Evolutionary conservation across 768 basidiomycete species (phyloP).

Genomic region (Suillus cothurnatus): DNA sequence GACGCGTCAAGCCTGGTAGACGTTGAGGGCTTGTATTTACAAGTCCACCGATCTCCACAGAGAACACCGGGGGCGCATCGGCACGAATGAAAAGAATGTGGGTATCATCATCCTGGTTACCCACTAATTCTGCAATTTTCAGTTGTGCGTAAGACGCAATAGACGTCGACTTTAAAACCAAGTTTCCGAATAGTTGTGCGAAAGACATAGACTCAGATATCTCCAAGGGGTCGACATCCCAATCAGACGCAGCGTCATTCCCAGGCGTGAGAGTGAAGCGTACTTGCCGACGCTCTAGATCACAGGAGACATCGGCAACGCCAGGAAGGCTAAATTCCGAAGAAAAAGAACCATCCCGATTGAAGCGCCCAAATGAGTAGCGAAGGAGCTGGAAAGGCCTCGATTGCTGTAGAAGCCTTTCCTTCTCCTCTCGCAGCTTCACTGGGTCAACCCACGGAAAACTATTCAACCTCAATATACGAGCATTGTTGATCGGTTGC

Average conservation of each 20-base stretch:
- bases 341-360: conserved; percentile 36
- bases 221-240: too few relatives aligned
- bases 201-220: too few relatives aligned
- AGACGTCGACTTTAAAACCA: too few relatives aligned
- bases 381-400: conserved; percentile 24
- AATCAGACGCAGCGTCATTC: too few relatives aligned
- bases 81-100: conserved; percentile 35
- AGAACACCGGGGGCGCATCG: conserved; percentile 34
- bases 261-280: conserved; percentile 30
- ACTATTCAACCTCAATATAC: conserved; percentile 25
- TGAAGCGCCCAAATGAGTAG: conserved; percentile 40
- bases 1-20: conserved; percentile 28
- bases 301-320: conserved; percentile 36
- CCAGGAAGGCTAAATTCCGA: conserved; percentile 31
- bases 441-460: conserved; percentile 35
- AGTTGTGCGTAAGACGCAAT: conserved; percentile 25
- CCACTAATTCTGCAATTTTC: conserved; percentile 25
- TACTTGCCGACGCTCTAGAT: conserved; percentile 34
- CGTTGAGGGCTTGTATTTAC: conserved; percentile 15
- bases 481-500: conserved; percentile 23
- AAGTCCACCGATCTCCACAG: not conserved
- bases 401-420: conserved; percentile 23
- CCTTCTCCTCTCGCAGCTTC: conserved; percentile 24
- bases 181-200: too few relatives aligned
- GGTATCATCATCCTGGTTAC: conserved; percentile 11